Base-by-base conservation (phyloP, 805 yeast species). In the Lipomyces starkeyi region DNA sequence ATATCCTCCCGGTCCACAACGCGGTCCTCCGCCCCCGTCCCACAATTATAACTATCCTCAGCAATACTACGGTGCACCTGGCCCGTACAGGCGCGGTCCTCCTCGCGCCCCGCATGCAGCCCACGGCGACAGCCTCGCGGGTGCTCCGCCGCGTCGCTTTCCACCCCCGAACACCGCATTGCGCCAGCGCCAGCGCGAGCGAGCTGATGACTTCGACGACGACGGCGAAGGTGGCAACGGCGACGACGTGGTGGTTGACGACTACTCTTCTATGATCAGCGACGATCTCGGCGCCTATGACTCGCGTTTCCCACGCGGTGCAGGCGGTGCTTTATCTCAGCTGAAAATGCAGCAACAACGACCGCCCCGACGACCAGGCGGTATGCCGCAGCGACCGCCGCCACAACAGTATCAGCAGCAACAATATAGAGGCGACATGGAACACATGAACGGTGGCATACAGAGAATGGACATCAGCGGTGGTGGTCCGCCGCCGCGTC, bases 201-300 rank as follows among this genome's bases (percentile, higher is more conserved):
- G 8, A 13, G 29, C n/a, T 54, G 43, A 56, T 27, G 58, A 65
- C 40, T 47, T 37, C 14, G 65, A 61, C 53, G 62, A 32, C 47
- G 66, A 59, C 13, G 54, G 34, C 40, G 63, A 32, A 4, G 40
- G 40, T 35, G 40, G 40, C 40, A 35, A 11, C 14, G 54, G 37
- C 17, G 58, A 59, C 25, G 67, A 63, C 37, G 70, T 67, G 25
- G 58, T 63, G 14, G 20, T 58, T 37, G 70, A 67, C 49, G 70
- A 67, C 25, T 60, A 60, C 55, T 52, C 67, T 9, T 63, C 67
- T 17, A 67, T 67, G 67, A 57, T 67, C 17, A 29, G 59, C 6
- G 70, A 67, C 13, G 70, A 67, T 43, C 29, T 64, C 17, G 68
- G 68, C 17, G 64, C 63, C 0, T 67, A 67, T 25, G 70, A 67